A percentile compares a stretch with the other conserved stretches of the same genome.
phyloP scores from a whole-genome alignment of 2,329 filamentous ascomycete genomes.

The Corinectria fuckeliana region DNA sequence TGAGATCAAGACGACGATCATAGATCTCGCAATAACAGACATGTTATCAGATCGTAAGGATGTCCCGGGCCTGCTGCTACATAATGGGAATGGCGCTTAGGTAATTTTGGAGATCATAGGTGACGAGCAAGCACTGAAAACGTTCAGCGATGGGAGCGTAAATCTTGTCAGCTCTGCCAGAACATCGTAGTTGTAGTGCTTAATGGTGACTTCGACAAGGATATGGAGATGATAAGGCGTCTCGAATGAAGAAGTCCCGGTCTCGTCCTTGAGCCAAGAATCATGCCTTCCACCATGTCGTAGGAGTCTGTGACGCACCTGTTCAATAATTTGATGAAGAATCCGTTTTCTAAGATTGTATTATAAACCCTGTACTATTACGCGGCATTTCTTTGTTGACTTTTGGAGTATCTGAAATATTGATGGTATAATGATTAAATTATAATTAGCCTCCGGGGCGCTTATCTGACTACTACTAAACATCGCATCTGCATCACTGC shows the following conservation, averaged over 20 bases:
- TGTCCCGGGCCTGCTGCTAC: constrained; percentile 21
- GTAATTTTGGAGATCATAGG: too few relatives aligned
- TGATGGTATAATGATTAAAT: too few relatives aligned
- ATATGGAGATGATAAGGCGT: constrained; percentile 5
- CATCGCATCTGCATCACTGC: too few relatives aligned
- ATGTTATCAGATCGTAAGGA: constrained; percentile 16
- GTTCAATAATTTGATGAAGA: constrained; percentile 9
- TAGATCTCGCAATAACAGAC: constrained; percentile 20
- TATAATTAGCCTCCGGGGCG: too few relatives aligned
- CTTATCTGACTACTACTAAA: too few relatives aligned
- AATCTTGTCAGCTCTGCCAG: neutral
- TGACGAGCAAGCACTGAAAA: neutral
- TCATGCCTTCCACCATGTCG: constrained; percentile 11
- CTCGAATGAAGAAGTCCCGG: constrained; percentile 1
- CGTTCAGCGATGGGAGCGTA: neutral
- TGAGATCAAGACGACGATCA: constrained; percentile 8
- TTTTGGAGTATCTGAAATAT: too few relatives aligned
- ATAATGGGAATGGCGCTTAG: constrained; percentile 25
- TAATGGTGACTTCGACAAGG: constrained; percentile 11
- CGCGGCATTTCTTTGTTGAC: neutral
- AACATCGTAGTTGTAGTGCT: constrained; percentile 14
- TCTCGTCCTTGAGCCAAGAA: constrained; percentile 13
- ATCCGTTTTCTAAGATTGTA: neutral
- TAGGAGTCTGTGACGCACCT: constrained; percentile 6
- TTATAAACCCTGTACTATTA: neutral